Evolutionary conservation across 2,329 filamentous ascomycete genomes (phyloP).

Genomic region (Fusarium torulosum): DNA sequence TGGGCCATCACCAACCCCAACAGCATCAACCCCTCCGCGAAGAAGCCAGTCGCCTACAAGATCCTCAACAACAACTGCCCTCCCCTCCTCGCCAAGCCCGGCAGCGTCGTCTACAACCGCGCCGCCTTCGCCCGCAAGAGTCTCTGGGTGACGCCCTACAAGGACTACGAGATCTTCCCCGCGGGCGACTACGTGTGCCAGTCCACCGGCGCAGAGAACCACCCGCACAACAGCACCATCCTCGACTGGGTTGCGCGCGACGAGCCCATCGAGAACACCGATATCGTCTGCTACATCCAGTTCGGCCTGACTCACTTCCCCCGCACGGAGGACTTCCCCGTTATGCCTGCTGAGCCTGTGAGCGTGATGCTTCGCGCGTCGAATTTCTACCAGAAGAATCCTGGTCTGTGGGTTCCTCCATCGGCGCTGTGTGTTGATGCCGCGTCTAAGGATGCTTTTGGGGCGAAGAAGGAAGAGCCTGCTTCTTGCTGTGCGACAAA

Average conservation of each 20-base stretch:
- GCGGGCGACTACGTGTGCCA: conserved; percentile 90
- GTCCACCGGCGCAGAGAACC: conserved; percentile 76
- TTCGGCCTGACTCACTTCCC: conserved; percentile 94
- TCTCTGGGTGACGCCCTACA: conserved; percentile 64
- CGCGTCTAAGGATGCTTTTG: conserved; percentile 41
- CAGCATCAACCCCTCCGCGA: conserved; percentile 84
- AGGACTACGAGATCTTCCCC: conserved; percentile 84
- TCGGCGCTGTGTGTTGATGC: conserved; percentile 45
- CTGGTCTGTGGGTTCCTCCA: conserved; percentile 83
- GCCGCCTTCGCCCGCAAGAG: conserved; percentile 80
- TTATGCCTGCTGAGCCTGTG: conserved; percentile 92
- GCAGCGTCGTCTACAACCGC: conserved; percentile 86
- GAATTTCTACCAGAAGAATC: conserved; percentile 86
- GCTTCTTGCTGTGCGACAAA: conserved; percentile 43
- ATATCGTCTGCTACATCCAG: conserved; percentile 93
- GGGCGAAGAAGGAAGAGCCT: conserved; percentile 33
- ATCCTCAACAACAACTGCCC: conserved; percentile 89
- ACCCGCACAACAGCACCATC: conserved; percentile 73
- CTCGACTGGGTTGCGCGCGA: conserved; percentile 82
- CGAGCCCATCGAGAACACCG: conserved; percentile 80
- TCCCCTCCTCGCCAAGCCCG: conserved; percentile 82
- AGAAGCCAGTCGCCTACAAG: conserved; percentile 89
- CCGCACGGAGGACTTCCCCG: conserved; percentile 87
- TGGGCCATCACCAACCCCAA: conserved; percentile 92
- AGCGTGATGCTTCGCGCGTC: conserved; percentile 81